Percentiles rank a stretch among this genome's conserved stretches.
Conservation (phyloP, 2,329 filamentous ascomycete genomes). For the Boeremia exigua region DNA sequence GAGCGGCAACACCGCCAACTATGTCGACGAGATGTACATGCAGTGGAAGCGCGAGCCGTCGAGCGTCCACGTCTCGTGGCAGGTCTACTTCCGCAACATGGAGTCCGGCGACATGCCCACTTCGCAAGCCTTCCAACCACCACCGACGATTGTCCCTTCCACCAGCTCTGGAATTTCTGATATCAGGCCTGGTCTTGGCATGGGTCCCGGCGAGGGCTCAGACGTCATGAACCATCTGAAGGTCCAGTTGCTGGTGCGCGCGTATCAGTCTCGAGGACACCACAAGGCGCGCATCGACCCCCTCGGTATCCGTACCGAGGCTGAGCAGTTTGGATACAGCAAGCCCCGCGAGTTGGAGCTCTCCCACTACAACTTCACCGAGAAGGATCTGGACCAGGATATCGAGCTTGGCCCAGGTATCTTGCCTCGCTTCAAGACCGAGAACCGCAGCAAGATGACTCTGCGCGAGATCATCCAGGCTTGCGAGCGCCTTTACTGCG, state of each 20-base stretch:
- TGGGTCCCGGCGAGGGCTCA: conserved; percentile 70
- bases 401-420: conserved; percentile 94
- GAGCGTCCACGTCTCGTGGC: conserved; percentile 97
- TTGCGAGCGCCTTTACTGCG: conserved; percentile 96
- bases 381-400: conserved; percentile 91
- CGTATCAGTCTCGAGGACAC: conserved; percentile 96
- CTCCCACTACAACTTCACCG: conserved; percentile 92
- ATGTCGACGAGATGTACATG: conserved; percentile 99
- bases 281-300: conserved; percentile 99
- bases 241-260: conserved; percentile 94
- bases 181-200: conserved; percentile 71
- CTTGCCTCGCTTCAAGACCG: conserved; percentile 88
- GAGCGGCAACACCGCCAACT: conserved; percentile 95
- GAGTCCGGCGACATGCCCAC: conserved; percentile 97
- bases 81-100: conserved; percentile 99
- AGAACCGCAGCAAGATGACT: conserved; percentile 92
- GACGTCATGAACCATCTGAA: conserved; percentile 97
- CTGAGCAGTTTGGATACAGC: conserved; percentile 81
- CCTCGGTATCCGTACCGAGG: conserved; percentile 87
- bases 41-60: conserved; percentile 93
- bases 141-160: conserved; percentile 86
- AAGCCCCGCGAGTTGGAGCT: conserved; percentile 92
- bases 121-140: conserved; percentile 94
- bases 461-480: conserved; percentile 90
- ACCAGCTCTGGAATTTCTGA: conserved; percentile 77